Evolutionary conservation across 2,329 filamentous ascomycete genomes (phyloP).

Genomic region (Talaromyces marneffei): DNA sequence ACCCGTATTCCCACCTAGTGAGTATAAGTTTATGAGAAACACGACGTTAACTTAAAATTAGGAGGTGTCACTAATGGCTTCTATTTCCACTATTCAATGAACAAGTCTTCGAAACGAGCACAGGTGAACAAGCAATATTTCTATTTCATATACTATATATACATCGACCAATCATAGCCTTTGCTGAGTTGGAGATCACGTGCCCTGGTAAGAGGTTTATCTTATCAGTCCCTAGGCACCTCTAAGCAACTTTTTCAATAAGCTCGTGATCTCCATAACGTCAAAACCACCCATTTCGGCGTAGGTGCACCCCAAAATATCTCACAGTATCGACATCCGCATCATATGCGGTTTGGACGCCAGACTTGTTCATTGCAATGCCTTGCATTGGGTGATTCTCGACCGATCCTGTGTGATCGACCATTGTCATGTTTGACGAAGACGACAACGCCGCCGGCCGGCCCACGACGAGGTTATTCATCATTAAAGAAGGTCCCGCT

Average conservation of each 20-base stretch:
- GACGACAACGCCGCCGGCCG: background rate
- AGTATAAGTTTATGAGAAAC: no score
- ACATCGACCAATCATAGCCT: no score
- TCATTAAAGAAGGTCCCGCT: background rate
- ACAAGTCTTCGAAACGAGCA: no score
- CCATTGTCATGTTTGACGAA: background rate
- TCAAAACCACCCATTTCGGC: background rate
- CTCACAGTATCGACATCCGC: background rate
- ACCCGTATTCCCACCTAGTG: no score
- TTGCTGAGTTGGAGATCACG: no score
- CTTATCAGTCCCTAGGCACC: background rate
- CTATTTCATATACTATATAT: no score
- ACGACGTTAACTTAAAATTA: no score
- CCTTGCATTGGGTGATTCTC: conserved; percentile 10
- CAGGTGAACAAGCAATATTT: no score
- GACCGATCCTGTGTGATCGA: background rate
- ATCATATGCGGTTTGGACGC: conserved; percentile 12
- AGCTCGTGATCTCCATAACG: no score
- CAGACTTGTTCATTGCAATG: conserved; percentile 8
- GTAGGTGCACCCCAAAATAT: background rate
- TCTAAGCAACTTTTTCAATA: background rate
- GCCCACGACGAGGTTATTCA: background rate
- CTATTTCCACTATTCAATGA: no score
- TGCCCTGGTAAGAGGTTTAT: no score
- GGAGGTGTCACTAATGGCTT: no score